Evolutionary conservation across 2,329 filamentous ascomycete genomes (phyloP), one percentile per base, ranked within the genome.

Genomic region (Epichloe baconii): DNA sequence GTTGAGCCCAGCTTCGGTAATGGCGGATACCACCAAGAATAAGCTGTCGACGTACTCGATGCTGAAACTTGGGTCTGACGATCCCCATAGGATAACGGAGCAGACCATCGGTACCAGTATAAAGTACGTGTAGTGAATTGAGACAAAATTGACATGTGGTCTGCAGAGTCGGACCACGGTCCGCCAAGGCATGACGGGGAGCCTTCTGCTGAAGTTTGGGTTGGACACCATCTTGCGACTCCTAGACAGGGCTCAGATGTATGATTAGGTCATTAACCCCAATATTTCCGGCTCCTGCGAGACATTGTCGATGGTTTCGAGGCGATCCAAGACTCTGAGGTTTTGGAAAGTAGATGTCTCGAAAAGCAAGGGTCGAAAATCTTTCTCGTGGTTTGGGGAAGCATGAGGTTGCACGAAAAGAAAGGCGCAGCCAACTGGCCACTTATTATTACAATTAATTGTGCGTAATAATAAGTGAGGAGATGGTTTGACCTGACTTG

Each of bases 91-190:
- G 48, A 86, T 73, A 52, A 78, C 56, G 14, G 80, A 80, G 48
- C 70, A 71, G 19, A 83, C 34, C 5, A 85, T 61, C 48, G 71
- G 73, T 6, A 75, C 74, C 11, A 67, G 53, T 54, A 83, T 70
- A 62, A 86, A 86, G 65, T 86, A 86, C 48, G 72, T 62, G 65
- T 85, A 85, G 61, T 86, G 83, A 5, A 86, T 58, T 2, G 77
- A 80, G 58, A 83, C 76, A 62, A 79, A 84, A 57, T 82, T 82
- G 54, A 79, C 63, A 4, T 71, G 68, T 10, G 72, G 73, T 8
- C 71, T 49, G 43, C 44, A 44, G 35, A 46, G 49, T 23, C 49
- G 26, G 17, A 44, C n/a, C 11, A 37, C 3, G 31, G 17, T 11
- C 34, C 35, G 48, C 48, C 42, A 50, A 38, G 48, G 19, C 41